Conservation (phyloP, 805 yeast genomes). For the Blastobotrys chiropterorum region DNA sequence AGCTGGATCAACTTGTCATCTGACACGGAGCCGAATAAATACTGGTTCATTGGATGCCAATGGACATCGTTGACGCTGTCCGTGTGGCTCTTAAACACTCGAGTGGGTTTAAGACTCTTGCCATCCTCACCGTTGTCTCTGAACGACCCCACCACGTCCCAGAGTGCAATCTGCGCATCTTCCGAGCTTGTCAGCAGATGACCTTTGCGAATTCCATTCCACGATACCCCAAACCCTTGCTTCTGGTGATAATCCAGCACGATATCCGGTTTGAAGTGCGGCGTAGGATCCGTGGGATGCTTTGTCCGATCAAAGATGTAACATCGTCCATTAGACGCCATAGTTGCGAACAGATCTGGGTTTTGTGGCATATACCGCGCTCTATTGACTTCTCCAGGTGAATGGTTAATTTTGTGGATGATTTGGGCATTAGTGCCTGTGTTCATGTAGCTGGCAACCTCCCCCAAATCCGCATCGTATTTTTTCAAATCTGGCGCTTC, state of each 20-base stretch:
- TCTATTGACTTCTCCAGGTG: conserved; percentile 61
- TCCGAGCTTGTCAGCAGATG: conserved; percentile 49
- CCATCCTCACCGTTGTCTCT: conserved; percentile 14
- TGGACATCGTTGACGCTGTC: conserved; percentile 64
- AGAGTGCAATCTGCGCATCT: conserved; percentile 57
- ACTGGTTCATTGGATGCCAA: conserved; percentile 60
- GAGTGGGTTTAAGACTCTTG: conserved; percentile 24
- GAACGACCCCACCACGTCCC: conserved; percentile 52
- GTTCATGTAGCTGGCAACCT: conserved; percentile 27
- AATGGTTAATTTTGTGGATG: conserved; percentile 57
- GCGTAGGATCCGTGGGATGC: conserved; percentile 48
- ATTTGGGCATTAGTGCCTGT: conserved; percentile 31
- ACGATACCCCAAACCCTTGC: conserved; percentile 58
- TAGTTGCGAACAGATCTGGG: conserved; percentile 72
- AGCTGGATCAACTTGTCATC: conserved; percentile 51
- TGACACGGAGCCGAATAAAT: conserved; percentile 58
- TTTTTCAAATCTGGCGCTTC: conserved; percentile 27
- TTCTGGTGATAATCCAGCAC: conserved; percentile 37
- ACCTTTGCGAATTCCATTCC: conserved; percentile 67
- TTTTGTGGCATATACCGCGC: conserved; percentile 77
- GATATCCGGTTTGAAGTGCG: conserved; percentile 44
- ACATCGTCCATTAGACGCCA: conserved; percentile 58
- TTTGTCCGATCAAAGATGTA: conserved; percentile 78
- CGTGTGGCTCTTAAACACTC: conserved; percentile 30
- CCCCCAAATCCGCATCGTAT: conserved; percentile 34